Conservation (phyloP, 306 rosid species). For the Parietaria judaica region DNA sequence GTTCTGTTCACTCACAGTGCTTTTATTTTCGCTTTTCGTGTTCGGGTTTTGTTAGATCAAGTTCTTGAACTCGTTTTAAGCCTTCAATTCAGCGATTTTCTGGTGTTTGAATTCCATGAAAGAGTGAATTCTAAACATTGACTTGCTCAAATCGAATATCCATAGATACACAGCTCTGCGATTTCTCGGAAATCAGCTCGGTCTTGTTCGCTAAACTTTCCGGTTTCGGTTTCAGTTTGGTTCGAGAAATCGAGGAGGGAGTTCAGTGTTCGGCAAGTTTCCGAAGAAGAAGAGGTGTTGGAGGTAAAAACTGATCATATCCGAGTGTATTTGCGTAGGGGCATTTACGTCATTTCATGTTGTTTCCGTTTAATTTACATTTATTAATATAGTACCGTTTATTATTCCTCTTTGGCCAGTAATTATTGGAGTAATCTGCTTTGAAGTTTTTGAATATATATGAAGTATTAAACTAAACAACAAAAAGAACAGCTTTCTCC, state of each 20-base stretch:
- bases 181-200: neutral
- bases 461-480: constrained; percentile 15
- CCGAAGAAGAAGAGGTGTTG: constrained; percentile 22
- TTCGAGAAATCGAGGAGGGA: constrained; percentile 16
- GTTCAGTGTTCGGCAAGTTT: constrained; percentile 15
- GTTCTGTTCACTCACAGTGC: neutral
- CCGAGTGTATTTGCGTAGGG: neutral
- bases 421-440: neutral
- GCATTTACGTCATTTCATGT: neutral
- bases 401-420: neutral
- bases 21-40: neutral
- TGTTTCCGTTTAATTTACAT: neutral
- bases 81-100: constrained; percentile 15
- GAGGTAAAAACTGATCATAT: constrained; percentile 29
- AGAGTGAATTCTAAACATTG: neutral
- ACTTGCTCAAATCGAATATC: neutral
- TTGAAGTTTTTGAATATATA: neutral
- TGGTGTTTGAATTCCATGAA: constrained; percentile 1
- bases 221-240: neutral
- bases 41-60: constrained; percentile 7
- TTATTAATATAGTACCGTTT: neutral
- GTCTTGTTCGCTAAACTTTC: neutral
- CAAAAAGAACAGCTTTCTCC: constrained; percentile 29
- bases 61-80: neutral
- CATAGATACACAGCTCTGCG: neutral